These are phyloP conservation scores for Cercophora newfieldiana DNA, from an alignment of 495 filamentous ascomycete species.

Conservation along the genomic window DNA sequence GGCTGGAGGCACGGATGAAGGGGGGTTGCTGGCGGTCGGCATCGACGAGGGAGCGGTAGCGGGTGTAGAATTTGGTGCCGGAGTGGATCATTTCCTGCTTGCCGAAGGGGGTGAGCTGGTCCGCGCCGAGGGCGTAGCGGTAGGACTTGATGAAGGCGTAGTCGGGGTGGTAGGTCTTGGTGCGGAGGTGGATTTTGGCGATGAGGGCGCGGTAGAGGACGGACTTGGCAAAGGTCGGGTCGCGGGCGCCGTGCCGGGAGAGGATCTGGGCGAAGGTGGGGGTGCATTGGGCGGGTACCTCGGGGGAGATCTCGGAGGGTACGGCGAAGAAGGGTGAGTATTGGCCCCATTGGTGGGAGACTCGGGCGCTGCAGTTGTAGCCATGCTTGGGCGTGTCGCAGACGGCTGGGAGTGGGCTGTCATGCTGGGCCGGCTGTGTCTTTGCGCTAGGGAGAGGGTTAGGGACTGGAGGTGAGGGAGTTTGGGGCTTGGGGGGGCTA, in stretches of 20 bases:
- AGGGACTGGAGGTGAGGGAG: neutral
- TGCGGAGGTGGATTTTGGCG: slow-evolving; percentile 58
- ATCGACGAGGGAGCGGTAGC: slow-evolving; percentile 60
- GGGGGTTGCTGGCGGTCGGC: slow-evolving; percentile 46
- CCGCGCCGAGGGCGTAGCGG: slow-evolving; percentile 69
- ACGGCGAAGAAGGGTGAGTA: slow-evolving; percentile 82
- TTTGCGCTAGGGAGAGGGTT: neutral
- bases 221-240: slow-evolving; percentile 68
- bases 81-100: slow-evolving; percentile 72
- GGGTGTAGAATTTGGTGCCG: slow-evolving; percentile 69
- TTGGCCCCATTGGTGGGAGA: slow-evolving; percentile 79
- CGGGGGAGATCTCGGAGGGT: slow-evolving; percentile 57
- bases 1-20: slow-evolving; percentile 70
- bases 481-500: neutral
- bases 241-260: slow-evolving; percentile 80
- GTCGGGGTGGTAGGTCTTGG: slow-evolving; percentile 54
- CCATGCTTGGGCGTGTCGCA: slow-evolving; percentile 64
- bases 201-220: slow-evolving; percentile 56
- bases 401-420: neutral
- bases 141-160: slow-evolving; percentile 68
- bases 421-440: neutral
- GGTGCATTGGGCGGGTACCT: slow-evolving; percentile 62
- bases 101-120: slow-evolving; percentile 73
- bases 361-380: slow-evolving; percentile 52
- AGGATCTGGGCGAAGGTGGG: slow-evolving; percentile 78